Evolutionary conservation across 306 rosid species (phyloP), one percentile per base, ranked within the genome.

Genomic region (Mimosa bimucronata): DNA sequence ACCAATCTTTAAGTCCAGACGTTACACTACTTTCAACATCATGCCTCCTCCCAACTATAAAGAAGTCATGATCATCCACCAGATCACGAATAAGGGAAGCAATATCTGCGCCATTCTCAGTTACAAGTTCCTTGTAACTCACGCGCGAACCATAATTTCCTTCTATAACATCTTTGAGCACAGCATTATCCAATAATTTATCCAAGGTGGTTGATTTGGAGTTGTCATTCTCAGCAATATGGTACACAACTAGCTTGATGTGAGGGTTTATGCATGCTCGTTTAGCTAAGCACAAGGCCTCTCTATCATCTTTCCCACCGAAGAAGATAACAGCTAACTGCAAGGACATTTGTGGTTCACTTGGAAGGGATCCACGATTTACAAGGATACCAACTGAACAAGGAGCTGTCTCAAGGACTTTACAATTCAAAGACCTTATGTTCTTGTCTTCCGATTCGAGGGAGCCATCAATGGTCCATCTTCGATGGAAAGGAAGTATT

Each of bases 21-120:
- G 91, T 90, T 44, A 87, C 90, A 67, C 78, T 84, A 0, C 76
- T 78, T 2, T 72, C 23, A 0, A 71, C 64, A 5, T 58, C 79
- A 38, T 86, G 61, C 16, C 90, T 26, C 62, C 93, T 90, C 48
- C 97, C 97, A 26, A 90, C 93, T 25, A 92, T 40, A 4, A 92
- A 82, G 31, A 85, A 79, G 46, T 92, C 92, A 73, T 79, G 88
- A 9, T 83, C 77, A 1, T 77, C 79, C 6, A 23, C 90, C 3
- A 92, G 14, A 0, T 76, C 66, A 2, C 83, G 61, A 5, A 90
- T 34, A 28, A 86, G 72, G 4, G 41, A 1, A 3, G 90, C 80
- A 9, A 88, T 88, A 5, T 84, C 14, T 0, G 82, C 14, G 16
- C 85, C 89, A 11, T 81, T 86, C 0, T 25, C 83, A 1, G 52